Evolutionary conservation across 2,329 filamentous ascomycete species (phyloP), one percentile per base, ranked within the genome.

Genomic region (Lizonia empirigonia): DNA sequence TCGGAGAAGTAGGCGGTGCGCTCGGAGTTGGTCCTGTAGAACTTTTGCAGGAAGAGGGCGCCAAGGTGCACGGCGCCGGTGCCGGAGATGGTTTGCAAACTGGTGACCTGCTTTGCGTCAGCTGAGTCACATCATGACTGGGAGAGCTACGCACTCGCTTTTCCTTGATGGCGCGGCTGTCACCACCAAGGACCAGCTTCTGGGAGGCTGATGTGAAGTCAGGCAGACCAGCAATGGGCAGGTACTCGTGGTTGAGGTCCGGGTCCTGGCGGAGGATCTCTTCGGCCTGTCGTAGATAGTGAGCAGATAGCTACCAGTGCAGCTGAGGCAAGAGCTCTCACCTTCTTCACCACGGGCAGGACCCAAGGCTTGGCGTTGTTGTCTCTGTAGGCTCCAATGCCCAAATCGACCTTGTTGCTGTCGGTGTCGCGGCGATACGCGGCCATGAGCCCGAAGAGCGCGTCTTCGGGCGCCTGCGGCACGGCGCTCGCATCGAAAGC

Each of bases 311-410:
- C 37, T 23, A 30, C 10, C 15, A 33, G 22, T n/a, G 20, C 13
- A 38, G 23, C 26, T 23, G 24, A 5, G 39, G 46, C 24, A 44
- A n/a, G 22, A 22, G 38, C 35, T 49, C 79, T 70, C 78, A 96
- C 93, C 89, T 96, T 95, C 79, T 91, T 95, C 56, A 97, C 93
- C 2, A 97, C 93, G 16, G 94, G 93, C 58, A 99, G 78, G 56
- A 99, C 86, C 94, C 94, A 99, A 3, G 94, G 94, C 80, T 97
- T 97, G 55, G 91, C 93, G 71, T 92, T 88, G 78, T 97, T 82
- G 70, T 96, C 94, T 72, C 94, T 84, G 78, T 99, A 99, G 52
- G 94, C 94, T 64, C 94, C 94, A 78, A 97, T 84, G 72, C 94
- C 92, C 76, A 99, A 77, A 77, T 99, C 94, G 61, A 99, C 89